Percentiles rank a stretch among this genome's conserved stretches.
These are phyloP conservation scores for Candida khao-thaluensis DNA, from an alignment of 805 yeast species.

Conservation along the genomic window DNA sequence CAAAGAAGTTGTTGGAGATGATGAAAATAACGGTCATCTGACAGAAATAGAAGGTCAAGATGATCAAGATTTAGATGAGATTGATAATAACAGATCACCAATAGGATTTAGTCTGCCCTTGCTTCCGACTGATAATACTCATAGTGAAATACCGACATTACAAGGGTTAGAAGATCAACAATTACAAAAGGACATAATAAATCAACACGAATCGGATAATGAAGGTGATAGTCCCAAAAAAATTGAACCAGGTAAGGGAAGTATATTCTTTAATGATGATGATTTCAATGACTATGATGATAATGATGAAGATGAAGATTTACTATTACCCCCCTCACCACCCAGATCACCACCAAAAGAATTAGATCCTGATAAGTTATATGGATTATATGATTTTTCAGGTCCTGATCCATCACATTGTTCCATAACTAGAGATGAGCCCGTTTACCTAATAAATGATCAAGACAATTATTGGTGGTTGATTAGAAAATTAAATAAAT, in stretches of 20 bases:
- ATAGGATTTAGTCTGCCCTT: not conserved
- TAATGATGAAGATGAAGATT: slow-evolving; percentile 42
- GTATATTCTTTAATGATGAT: slow-evolving; percentile 16
- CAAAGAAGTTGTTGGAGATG: not conserved
- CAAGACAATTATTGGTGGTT: slow-evolving; percentile 98
- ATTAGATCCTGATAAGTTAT: slow-evolving; percentile 76
- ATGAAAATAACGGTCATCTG: not conserved
- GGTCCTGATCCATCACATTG: slow-evolving; percentile 96
- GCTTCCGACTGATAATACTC: slow-evolving; percentile 1
- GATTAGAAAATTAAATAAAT: slow-evolving; percentile 48
- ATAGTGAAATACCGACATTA: slow-evolving; percentile 2
- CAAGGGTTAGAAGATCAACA: not conserved
- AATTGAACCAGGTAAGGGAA: slow-evolving; percentile 4
- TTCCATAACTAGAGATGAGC: slow-evolving; percentile 72
- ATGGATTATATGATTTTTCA: slow-evolving; percentile 81
- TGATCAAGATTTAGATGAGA: not conserved
- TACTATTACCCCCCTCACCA: slow-evolving; percentile 55
- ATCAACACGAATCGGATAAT: too few relatives aligned
- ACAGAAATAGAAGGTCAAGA: not conserved
- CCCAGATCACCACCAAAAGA: slow-evolving; percentile 79
- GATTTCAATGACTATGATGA: slow-evolving; percentile 35
- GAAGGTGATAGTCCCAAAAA: slow-evolving; percentile 7
- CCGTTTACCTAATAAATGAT: slow-evolving; percentile 80
- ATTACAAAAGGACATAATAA: too few relatives aligned
- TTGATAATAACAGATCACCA: not conserved